These are phyloP conservation scores for Dactylellina drechsleri DNA, from an alignment of 2,329 filamentous ascomycete species.

Conservation along the genomic window DNA sequence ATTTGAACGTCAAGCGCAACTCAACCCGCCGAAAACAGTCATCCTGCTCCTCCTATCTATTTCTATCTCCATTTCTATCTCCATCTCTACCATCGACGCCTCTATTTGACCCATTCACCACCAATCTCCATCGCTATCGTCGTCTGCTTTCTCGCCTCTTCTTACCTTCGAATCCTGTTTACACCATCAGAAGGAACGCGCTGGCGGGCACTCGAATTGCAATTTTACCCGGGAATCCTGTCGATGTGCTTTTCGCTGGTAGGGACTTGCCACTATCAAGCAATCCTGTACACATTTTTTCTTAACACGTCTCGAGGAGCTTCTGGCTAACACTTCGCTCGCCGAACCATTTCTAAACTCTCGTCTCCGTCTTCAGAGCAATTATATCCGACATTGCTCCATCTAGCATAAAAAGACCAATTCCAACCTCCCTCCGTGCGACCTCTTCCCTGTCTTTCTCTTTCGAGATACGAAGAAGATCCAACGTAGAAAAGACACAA, in stretches of 20 bases:
- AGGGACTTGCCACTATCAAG: constrained; percentile 49
- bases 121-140: too few relatives aligned
- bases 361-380: constrained; percentile 15
- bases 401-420: constrained; percentile 2
- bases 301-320: constrained; percentile 29
- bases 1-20: constrained; percentile 29
- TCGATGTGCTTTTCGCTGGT: constrained; percentile 53
- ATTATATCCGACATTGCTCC: constrained; percentile 27
- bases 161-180: not conserved
- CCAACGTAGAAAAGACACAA: constrained; percentile 12
- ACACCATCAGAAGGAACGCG: constrained; percentile 16
- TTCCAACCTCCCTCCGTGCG: constrained; percentile 11
- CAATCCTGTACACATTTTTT: constrained; percentile 32
- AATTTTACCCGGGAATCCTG: constrained; percentile 29
- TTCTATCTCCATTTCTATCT: not conserved
- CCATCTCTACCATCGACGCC: not conserved
- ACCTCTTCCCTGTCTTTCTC: not conserved
- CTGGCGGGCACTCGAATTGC: constrained; percentile 14
- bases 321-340: constrained; percentile 42
- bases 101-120: not conserved
- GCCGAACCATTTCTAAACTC: constrained; percentile 5
- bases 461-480: too few relatives aligned
- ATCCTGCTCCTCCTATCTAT: constrained; percentile 26
- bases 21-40: constrained; percentile 35
- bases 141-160: too few relatives aligned